Base-by-base conservation (phyloP, 768 basidiomycete species). In the Calocybe cyanea region DNA sequence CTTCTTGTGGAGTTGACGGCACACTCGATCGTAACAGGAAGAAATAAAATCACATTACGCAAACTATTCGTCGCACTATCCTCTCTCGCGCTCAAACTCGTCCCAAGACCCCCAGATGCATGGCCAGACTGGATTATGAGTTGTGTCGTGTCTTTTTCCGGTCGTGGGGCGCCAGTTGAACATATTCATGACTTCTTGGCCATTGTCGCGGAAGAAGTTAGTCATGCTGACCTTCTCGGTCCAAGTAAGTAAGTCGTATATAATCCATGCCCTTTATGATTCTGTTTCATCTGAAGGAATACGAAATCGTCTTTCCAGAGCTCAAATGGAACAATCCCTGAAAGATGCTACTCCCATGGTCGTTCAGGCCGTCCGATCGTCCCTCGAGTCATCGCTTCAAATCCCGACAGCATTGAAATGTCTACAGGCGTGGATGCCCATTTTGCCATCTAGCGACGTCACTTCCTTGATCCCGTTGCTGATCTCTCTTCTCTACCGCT, bases 1-100 rank as follows among this genome's bases (percentile, higher is more conserved):
- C 67, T 87, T 41, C 64, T 93, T 25, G 67, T 95, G 11, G 75
- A 83, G 43, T 68, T 91, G 24, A 85, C 88, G 2, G 77, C 77
- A 1, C 78, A 81, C 46, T 77, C 87, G 2, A 75, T 86, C 34
- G 63, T 72, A 11, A 70, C 75, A 17, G 73, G 80, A 6, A 76
- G 72, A 44, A 77, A 70, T 57, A 85, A 81, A 52, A 73, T 91
- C 51, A 87, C 90, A 48, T 73, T 92, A 24, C 80, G 91, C 44
- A 96, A 94, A 59, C 68, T 94, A 14, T 96, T 87, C 61, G 89
- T 92, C 18, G 82, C 89, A 40, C 90, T 94, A 68, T 78, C 79
- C 2, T 78, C 84, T 13, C 64, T 90, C 45, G 88, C 89, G 31
- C 64, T 92, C 46, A 80, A 87, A 63, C 72, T 89, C 40, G 76